Conservation (phyloP, 1,139 yeast genomes). For the Arxiozyma telluris region DNA sequence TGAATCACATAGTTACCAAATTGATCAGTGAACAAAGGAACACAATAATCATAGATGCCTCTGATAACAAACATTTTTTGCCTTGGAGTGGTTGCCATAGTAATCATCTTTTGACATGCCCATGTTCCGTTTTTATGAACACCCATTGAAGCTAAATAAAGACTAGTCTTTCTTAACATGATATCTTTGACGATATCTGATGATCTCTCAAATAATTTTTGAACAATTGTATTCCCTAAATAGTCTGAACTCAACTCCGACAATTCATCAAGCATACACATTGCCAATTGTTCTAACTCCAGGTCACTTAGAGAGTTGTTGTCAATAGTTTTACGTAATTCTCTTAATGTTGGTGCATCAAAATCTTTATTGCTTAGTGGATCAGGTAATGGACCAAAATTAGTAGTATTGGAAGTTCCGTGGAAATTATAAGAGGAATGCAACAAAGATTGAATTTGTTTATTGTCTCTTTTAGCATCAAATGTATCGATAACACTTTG, state of each 20-base stretch:
- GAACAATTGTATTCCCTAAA: conserved; percentile 92
- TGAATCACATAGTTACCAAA: conserved; percentile 95
- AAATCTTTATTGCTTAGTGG: conserved; percentile 57
- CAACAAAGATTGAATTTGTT: conserved; percentile 31
- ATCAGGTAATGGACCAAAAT: conserved; percentile 66
- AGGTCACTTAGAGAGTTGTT: conserved; percentile 31
- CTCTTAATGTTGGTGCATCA: conserved; percentile 75
- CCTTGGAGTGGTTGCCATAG: conserved; percentile 56
- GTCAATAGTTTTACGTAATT: conserved; percentile 49
- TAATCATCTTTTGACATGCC: conserved; percentile 96
- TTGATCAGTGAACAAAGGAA: conserved; percentile 84
- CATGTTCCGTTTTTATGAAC: conserved; percentile 97
- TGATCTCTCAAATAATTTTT: conserved; percentile 70
- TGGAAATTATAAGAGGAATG: conserved; percentile 32
- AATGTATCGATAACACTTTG: conserved; percentile 25
- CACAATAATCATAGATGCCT: conserved; percentile 72
- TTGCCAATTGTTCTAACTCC: conserved; percentile 74
- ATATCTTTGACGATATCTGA: conserved; percentile 66
- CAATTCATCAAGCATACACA: conserved; percentile 79
- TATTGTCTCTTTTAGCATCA: conserved; percentile 17
- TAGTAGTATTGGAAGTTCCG: conserved; percentile 34
- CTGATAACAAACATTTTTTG: conserved; percentile 64
- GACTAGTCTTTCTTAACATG: conserved; percentile 73
- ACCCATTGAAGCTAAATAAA: conserved; percentile 82
- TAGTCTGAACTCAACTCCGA: conserved; percentile 91